Evolutionary conservation across 2,329 filamentous ascomycete genomes (phyloP).

Genomic region (Aspergillus novofumigatus): DNA sequence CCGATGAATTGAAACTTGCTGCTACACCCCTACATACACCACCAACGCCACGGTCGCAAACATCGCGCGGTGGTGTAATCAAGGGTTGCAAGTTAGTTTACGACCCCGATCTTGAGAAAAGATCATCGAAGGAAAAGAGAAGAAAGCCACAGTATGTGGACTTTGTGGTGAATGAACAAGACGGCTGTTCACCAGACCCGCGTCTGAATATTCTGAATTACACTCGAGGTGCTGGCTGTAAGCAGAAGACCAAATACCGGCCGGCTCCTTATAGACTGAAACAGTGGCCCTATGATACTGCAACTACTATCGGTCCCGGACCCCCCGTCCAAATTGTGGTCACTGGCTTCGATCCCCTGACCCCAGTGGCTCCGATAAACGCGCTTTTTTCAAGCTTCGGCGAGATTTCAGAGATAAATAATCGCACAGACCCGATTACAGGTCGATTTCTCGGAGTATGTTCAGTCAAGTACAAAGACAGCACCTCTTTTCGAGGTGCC

Average conservation of each 20-base stretch:
- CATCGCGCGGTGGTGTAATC: slow-evolving; percentile 48
- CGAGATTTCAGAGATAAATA: slow-evolving; percentile 84
- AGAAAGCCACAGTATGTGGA: slow-evolving; percentile 51
- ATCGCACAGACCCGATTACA: slow-evolving; percentile 91
- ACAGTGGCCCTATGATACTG: slow-evolving; percentile 75
- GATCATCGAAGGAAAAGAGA: slow-evolving; percentile 52
- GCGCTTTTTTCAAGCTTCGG: slow-evolving; percentile 41
- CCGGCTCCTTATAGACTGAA: slow-evolving; percentile 72
- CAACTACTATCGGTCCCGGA: slow-evolving; percentile 80
- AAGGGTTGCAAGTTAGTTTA: slow-evolving; percentile 59
- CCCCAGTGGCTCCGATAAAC: slow-evolving; percentile 56
- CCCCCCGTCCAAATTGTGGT: slow-evolving; percentile 89
- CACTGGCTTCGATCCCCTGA: slow-evolving; percentile 91
- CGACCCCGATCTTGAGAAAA: slow-evolving; percentile 60
- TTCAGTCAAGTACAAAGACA: slow-evolving; percentile 83
- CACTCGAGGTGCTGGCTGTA: slow-evolving; percentile 58
- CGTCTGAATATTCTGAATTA: slow-evolving; percentile 67
- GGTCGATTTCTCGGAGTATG: slow-evolving; percentile 93
- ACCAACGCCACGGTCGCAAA: slow-evolving; percentile 46
- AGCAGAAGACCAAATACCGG: slow-evolving; percentile 67
- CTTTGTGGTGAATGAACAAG: slow-evolving; percentile 52
- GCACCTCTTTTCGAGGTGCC: slow-evolving; percentile 48
- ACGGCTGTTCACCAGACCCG: slow-evolving; percentile 70
- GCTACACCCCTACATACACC: slow-evolving; percentile 42
- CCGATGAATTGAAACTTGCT: slow-evolving; percentile 23